Base-by-base conservation (phyloP, 2,329 filamentous ascomycete genomes). In the Nemania diffusa region DNA sequence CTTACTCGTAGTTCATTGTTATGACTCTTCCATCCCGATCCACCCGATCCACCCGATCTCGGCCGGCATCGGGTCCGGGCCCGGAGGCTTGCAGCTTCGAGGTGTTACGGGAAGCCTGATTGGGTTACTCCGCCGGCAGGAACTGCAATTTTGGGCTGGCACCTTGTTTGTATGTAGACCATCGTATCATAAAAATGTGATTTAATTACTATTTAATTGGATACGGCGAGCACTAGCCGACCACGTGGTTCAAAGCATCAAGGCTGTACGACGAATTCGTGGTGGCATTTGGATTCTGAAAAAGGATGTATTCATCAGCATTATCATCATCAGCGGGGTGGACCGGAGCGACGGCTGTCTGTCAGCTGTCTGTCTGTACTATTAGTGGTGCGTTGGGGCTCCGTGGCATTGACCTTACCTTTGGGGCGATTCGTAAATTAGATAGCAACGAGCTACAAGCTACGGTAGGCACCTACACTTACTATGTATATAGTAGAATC, bases 41-140 rank as follows among this genome's bases (percentile, higher is more conserved):
- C 60, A 51, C 60, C 65, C 37, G 60, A 27, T 40, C 56, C 60
- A 57, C 60, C 65, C 62, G 65, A 65, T 53, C 56, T 68, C 52
- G 62, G 62, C 53, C 64, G 56, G 55, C 46, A 57, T 57, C n/a
- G 58, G 37, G 53, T 53, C 68, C 68, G 65, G 68, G 20, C 32
- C 61, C 68, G 65, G 68, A 55, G 57, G 27, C 48, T 50, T 48
- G 42, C 40, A 44, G 58, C 50, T 50, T 26, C 29, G 42, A 50
- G 44, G 51, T 34, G 26, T 44, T 11, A 34, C 55, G 57, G 67
- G 15, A 67, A 56, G 48, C 64, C 53, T 58, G 61, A 62, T 67
- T 62, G 26, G 64, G 57, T 46, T 44, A 42, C 34, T 58, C 57
- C 60, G 32, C 57, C 59, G 51, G 55, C 34, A 44, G 34, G 13